Conservation (phyloP, 192 early-diverging fungal genomes). For the Podila verticillata region DNA sequence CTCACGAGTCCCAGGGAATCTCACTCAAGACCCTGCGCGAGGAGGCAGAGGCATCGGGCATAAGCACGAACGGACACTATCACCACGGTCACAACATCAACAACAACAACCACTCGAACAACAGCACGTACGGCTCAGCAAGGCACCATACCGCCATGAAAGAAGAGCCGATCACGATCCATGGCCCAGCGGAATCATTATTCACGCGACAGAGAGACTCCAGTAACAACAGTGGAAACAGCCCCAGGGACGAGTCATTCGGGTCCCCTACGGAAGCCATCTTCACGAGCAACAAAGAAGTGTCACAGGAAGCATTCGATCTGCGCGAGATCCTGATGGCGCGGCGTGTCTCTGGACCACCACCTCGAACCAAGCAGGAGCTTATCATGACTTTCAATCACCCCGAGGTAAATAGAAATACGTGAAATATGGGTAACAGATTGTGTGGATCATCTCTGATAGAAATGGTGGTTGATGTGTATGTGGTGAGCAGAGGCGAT, state of each 20-base stretch:
- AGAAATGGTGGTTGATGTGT: neutral
- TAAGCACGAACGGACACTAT: neutral
- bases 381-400: neutral
- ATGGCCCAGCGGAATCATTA: neutral
- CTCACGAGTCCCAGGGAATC: conserved; percentile 8
- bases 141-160: neutral
- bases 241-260: neutral
- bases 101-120: neutral
- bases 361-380: neutral
- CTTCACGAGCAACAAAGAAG: neutral
- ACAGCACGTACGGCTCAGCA: neutral
- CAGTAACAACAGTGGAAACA: neutral
- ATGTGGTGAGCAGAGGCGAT: too few relatives aligned
- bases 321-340: conserved; percentile 21
- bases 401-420: neutral
- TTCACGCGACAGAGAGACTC: neutral
- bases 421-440: neutral
- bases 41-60: conserved; percentile 5
- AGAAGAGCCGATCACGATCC: neutral
- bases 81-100: neutral
- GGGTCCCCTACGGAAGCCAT: neutral
- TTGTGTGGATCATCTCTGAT: neutral
- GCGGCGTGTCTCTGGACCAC: neutral
- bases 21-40: conserved; percentile 30
- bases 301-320: conserved; percentile 16